These are phyloP conservation scores for Thyridium curvatum DNA, from an alignment of 2,329 filamentous ascomycete species.

Conservation along the genomic window DNA sequence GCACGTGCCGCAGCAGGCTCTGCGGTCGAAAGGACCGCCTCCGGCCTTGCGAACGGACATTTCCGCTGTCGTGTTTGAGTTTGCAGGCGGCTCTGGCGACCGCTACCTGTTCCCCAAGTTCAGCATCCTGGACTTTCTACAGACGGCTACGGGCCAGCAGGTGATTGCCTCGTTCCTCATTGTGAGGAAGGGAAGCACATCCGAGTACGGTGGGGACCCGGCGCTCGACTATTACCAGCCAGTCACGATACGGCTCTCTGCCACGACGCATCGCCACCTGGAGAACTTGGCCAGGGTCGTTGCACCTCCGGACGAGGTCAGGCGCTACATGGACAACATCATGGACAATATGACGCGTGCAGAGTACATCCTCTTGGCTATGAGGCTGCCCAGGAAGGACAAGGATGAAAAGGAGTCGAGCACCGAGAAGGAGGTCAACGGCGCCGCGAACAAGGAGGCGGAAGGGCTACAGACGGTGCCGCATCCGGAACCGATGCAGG, in stretches of 20 bases:
- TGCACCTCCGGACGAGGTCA: constrained; percentile 56
- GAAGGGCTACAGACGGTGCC: constrained; percentile 2
- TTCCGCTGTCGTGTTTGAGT: constrained; percentile 64
- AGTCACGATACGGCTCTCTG: constrained; percentile 55
- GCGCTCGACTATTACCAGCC: constrained; percentile 70
- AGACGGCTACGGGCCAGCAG: constrained; percentile 44
- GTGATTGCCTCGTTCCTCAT: constrained; percentile 73
- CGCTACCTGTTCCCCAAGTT: constrained; percentile 74
- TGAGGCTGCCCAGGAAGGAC: constrained; percentile 51
- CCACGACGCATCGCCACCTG: constrained; percentile 47
- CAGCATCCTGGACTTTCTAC: constrained; percentile 65
- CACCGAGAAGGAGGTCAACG: constrained; percentile 2
- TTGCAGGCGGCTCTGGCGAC: constrained; percentile 61
- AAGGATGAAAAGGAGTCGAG: constrained; percentile 21
- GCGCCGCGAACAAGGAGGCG: constrained; percentile 1
- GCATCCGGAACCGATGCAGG: constrained; percentile 8
- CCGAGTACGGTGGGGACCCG: constrained; percentile 58
- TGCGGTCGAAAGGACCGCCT: constrained; percentile 55
- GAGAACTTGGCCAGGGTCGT: constrained; percentile 57
- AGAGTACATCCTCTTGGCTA: constrained; percentile 61
- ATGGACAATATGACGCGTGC: constrained; percentile 65
- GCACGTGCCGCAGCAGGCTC: constrained; percentile 38
- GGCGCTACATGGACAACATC: constrained; percentile 62
- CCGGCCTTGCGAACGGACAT: constrained; percentile 51
- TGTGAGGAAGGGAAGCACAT: constrained; percentile 63